Evolutionary conservation across 345 rosid species (phyloP), one percentile per base, ranked within the genome.

Genomic region (Heritiera littoralis): DNA sequence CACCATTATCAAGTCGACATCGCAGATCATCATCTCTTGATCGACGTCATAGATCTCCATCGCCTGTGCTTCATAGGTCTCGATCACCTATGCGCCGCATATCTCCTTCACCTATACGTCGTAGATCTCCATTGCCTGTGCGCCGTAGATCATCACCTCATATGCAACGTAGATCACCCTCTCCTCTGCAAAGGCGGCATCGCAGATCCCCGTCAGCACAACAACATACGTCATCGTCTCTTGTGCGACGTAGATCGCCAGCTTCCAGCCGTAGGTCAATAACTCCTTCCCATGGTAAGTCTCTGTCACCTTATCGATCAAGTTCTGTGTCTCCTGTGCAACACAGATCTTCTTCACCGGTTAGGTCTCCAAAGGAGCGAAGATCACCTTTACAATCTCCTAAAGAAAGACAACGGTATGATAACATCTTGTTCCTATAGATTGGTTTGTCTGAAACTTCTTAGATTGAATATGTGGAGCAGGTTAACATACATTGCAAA

Each of bases 401-500:
- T 46, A 80, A 79, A 81, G 93, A 78, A 83, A 86, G 83, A 84
- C 75, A 77, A 46, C 84, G 92, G 98, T 94, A 85, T 72, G 73
- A 35, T 58, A 35, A 46, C 32, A 38, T 38, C 75, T 48, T 55
- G 18, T 6, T 80, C 74, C 7, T 41, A 20, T 54, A 18, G 14
- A 78, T 56, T 46, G 40, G 20, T 66, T 23, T 30, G 30, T 40
- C 32, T 49, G 46, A 8, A 59, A n/a, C 6, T 58, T 20, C 17
- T 30, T 7, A 45, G 41, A 9, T 18, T 56, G 7, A 38, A 65
- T 28, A 17, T 54, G 4, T 58, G 23, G 54, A 43, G 13, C 14
- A 38, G 76, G 61, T 67, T 46, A 32, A 11, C 18, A 10, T 43
- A n/a, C 69, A 7, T 55, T 60, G 17, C 72, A 45, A 55, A 52